Conservation (phyloP, 768 basidiomycete genomes). For the Agaricus subrufescens region DNA sequence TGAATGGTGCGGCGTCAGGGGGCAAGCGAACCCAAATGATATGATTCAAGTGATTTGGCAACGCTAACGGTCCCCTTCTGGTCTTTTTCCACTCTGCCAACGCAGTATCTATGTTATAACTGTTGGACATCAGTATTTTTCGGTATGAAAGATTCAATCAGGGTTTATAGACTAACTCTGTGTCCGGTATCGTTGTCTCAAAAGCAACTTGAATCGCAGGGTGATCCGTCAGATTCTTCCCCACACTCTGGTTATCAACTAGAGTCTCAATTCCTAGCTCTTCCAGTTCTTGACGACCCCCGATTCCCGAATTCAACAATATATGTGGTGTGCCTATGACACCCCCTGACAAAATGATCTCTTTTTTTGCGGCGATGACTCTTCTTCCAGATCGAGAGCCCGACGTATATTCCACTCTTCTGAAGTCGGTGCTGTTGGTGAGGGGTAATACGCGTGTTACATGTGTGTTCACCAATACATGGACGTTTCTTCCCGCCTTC, state of each 20-base stretch:
- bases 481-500: no score
- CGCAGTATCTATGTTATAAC: not conserved
- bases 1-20: constrained; percentile 19
- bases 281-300: constrained; percentile 11
- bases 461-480: no score
- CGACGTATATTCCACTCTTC: not conserved
- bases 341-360: constrained; percentile 7
- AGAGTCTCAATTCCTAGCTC: constrained; percentile 11
- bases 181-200: not conserved
- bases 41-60: constrained; percentile 30
- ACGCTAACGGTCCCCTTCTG: constrained; percentile 18
- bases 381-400: no score
- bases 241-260: constrained; percentile 16
- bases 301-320: constrained; percentile 20
- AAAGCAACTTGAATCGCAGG: constrained; percentile 17
- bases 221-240: constrained; percentile 13
- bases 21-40: constrained; percentile 25
- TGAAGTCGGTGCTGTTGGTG: no score
- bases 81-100: constrained; percentile 8
- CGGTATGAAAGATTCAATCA: no score
- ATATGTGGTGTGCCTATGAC: constrained; percentile 18
- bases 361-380: no score
- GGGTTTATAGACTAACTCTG: not conserved
- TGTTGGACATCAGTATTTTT: not conserved
- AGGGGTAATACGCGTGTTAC: no score